Evolutionary conservation across 495 filamentous ascomycete genomes (phyloP), one percentile per base, ranked within the genome.

Genomic region (Talaromyces proteolyticus): DNA sequence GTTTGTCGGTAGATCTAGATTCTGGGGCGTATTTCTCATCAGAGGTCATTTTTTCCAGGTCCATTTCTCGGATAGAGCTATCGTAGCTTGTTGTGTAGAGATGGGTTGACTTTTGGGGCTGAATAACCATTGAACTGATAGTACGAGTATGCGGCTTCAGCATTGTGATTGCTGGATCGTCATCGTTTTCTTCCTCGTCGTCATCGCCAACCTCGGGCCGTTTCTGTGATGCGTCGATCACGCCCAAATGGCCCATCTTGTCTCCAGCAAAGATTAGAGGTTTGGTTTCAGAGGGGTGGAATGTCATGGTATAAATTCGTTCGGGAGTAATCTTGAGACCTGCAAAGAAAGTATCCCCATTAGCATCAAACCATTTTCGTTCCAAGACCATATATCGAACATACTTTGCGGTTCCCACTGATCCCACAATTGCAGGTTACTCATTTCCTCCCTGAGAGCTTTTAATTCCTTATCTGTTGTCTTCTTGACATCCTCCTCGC

Each of bases 311-410:
- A 59, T 95, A 96, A 14, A 96, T 80, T 49, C 93, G 75, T 63
- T 97, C 91, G 0, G 90, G 91, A 0, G 88, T 92, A 44, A 97
- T 81, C 58, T 97, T 98, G 62, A 97, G 93, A 39, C 88, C 88
- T 90, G 55, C 12, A 10, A 36, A 17, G 49, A 23, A 54, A 37
- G 34, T 23, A 44, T 52, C 19, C 52, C 39, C 37, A 57, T 63
- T 38, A 48, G 37, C n/a, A 40, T 22, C 21, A 34, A 11, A n/a
- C 21, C 16, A 22, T 51, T 2, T 37, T 11, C n/a, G 25, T 12
- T 17, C 47, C n/a, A 16, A 19, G 19, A 49, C 23, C 36, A 19
- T 29, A 18, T 38, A 24, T 18, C n/a, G 16, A 44, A 54, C 77
- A 50, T 67, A 88, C 88, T 76, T 59, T 82, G 88, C 0, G 91